Conservation (phyloP, 2,329 filamentous ascomycete genomes). For the Knoxdaviesia capensis region DNA sequence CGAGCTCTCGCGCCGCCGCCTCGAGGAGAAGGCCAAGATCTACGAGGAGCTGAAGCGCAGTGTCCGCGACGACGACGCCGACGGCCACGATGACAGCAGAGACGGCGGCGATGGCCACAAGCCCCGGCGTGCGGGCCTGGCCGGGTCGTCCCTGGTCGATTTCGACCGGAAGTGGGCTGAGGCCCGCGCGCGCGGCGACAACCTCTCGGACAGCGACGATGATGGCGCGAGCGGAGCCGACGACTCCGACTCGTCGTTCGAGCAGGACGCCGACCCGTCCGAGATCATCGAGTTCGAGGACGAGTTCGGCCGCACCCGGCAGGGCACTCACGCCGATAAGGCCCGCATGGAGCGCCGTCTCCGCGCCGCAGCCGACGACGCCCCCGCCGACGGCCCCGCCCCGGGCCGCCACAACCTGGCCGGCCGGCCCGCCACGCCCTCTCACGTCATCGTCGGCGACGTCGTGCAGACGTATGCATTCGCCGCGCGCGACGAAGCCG, state of each 20-base stretch:
- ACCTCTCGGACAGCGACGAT: slow-evolving; percentile 15
- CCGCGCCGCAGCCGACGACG: slow-evolving; percentile 2
- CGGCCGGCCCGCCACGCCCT: slow-evolving; percentile 44
- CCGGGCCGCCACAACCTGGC: slow-evolving; percentile 22
- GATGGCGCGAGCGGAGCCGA: slow-evolving; percentile 18
- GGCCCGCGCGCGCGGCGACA: slow-evolving; percentile 28
- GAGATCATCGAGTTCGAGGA: slow-evolving; percentile 75
- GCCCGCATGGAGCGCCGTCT: slow-evolving; percentile 37
- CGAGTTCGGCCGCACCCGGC: slow-evolving; percentile 73
- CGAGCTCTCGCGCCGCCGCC: slow-evolving; percentile 52
- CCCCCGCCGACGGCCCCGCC: too few relatives aligned
- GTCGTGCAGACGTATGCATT: slow-evolving; percentile 72
- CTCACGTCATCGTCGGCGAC: slow-evolving; percentile 65
- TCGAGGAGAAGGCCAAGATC: slow-evolving; percentile 76
- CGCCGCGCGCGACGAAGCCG: slow-evolving; percentile 46
- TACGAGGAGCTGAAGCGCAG: slow-evolving; percentile 85
- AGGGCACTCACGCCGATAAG: slow-evolving; percentile 49
- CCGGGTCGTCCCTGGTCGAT: slow-evolving; percentile 50
- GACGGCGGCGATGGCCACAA: slow-evolving; percentile 11
- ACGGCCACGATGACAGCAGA: too few relatives aligned
- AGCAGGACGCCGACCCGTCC: slow-evolving; percentile 18
- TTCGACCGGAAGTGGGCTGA: slow-evolving; percentile 96
- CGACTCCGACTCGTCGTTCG: slow-evolving; percentile 6
- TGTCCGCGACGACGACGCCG: slow-evolving; percentile 25
- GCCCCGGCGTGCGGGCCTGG: slow-evolving; percentile 43